These are phyloP conservation scores for Xylaria sp. DNA, from an alignment of 2,329 filamentous ascomycete species.

Conservation along the genomic window DNA sequence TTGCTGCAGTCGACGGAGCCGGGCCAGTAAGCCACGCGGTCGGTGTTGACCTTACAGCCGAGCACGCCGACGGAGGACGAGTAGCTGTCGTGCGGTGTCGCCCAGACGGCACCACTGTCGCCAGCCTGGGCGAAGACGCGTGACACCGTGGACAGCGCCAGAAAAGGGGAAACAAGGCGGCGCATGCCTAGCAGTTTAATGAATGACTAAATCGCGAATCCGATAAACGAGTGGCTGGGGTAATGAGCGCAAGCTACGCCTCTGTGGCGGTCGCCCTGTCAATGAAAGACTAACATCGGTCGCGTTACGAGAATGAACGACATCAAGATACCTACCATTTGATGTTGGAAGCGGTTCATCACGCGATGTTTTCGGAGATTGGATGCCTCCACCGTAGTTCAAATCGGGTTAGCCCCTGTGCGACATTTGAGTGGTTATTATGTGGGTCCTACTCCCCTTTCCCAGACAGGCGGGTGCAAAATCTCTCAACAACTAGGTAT, in stretches of 20 bases:
- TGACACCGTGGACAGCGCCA: slow-evolving; percentile 4
- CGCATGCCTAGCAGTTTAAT: slow-evolving; percentile 16
- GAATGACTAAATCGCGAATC: slow-evolving; percentile 14
- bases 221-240: slow-evolving; percentile 4
- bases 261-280: slow-evolving; percentile 14
- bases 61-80: slow-evolving; percentile 60
- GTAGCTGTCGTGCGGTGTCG: slow-evolving; percentile 60
- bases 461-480: too few relatives aligned
- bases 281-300: neutral
- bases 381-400: neutral
- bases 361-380: neutral
- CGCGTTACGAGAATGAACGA: neutral
- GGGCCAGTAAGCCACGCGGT: slow-evolving; percentile 66
- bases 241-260: slow-evolving; percentile 19
- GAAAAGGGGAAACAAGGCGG: slow-evolving; percentile 6
- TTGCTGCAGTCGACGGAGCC: slow-evolving; percentile 54
- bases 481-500: too few relatives aligned
- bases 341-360: neutral
- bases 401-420: neutral
- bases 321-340: neutral
- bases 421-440: too few relatives aligned
- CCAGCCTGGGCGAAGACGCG: slow-evolving; percentile 15
- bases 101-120: slow-evolving; percentile 37
- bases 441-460: too few relatives aligned
- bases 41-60: slow-evolving; percentile 63